Percentiles rank a stretch among this genome's conserved stretches.
These are phyloP conservation scores for Scheffersomyces quercinus DNA, from an alignment of 1,139 yeast genomes.

Conservation along the genomic window DNA sequence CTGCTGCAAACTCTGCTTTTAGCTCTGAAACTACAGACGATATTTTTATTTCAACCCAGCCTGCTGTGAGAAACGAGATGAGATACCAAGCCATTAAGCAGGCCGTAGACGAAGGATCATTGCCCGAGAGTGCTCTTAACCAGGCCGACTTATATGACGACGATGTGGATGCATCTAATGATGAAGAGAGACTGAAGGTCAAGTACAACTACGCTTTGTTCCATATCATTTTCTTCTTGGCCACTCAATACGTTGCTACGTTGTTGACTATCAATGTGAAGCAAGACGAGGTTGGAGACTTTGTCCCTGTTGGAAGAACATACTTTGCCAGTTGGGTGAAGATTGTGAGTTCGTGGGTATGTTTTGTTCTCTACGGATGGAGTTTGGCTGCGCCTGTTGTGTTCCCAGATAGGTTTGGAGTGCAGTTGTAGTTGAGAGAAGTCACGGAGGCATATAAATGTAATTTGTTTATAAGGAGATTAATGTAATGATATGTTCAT, in stretches of 20 bases:
- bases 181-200: conserved; percentile 67
- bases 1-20: conserved; percentile 80
- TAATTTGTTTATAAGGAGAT: no score
- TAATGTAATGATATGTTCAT: no score
- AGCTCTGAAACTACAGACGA: conserved; percentile 19
- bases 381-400: conserved; percentile 85
- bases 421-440: conserved; percentile 19
- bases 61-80: conserved; percentile 67
- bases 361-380: conserved; percentile 86
- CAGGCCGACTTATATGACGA: conserved; percentile 65
- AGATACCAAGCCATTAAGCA: conserved; percentile 86
- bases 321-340: conserved; percentile 95
- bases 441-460: no score
- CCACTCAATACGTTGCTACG: conserved; percentile 97
- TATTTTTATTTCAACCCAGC: conserved; percentile 47
- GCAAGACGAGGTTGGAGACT: conserved; percentile 81
- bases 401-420: conserved; percentile 82
- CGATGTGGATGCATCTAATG: conserved; percentile 38
- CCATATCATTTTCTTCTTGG: conserved; percentile 88
- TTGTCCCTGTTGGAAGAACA: conserved; percentile 96
- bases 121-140: conserved; percentile 87
- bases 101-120: conserved; percentile 92
- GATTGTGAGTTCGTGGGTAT: conserved; percentile 88
- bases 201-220: conserved; percentile 87
- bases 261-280: conserved; percentile 88